Base-by-base conservation (phyloP, 2,329 filamentous ascomycete species). In the Botrytis pseudocinerea region DNA sequence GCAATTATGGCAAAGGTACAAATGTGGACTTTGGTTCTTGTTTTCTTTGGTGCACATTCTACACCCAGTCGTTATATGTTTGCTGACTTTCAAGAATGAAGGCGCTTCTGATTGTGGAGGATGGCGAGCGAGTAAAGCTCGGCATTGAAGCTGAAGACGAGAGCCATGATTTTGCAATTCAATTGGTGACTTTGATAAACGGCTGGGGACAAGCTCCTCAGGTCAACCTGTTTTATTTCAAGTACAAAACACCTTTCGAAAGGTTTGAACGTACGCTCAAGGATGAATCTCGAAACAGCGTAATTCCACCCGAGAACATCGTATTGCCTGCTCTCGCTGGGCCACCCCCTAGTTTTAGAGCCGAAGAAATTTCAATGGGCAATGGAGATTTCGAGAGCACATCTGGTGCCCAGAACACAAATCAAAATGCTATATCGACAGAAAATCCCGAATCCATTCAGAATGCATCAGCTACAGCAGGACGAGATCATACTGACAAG, bases 181-280 rank as follows among this genome's bases (percentile, higher is more conserved):
- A 60, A 18, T 42, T 72, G 8, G 28, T 60, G 40, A 68, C 62
- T 6, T 72, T 72, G 32, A 35, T 60, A 35, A 42, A 69, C 28
- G 70, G 70, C 8, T 72, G 70, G 70, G 70, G 48, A 2, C 40
- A 72, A 40, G 32, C 14, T 72, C 20, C 51, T 28, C 54, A 28
- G 22, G 32, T 68, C 25, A 51, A 72, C 8, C 12, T 54, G 44
- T 59, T 78, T 0, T 77, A 65, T 42, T 76, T 78, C 28, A 68
- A 68, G 22, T 59, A 35, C n/a, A 61, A 59, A 3, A 74, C 69
- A 38, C 54, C 73, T 7, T 78, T 78, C 57, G 12, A 25, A 10
- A 32, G 25, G 12, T 76, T 79, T 40, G 32, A 75, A 20, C 32
- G 25, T 3, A 73, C 25, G 7, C 75, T 79, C 51, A 77, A 75